A percentile compares a stretch with the other conserved stretches of the same genome.
Conservation (phyloP, 179 eudicot genomes). For the Sideroxylon spinosum region DNA sequence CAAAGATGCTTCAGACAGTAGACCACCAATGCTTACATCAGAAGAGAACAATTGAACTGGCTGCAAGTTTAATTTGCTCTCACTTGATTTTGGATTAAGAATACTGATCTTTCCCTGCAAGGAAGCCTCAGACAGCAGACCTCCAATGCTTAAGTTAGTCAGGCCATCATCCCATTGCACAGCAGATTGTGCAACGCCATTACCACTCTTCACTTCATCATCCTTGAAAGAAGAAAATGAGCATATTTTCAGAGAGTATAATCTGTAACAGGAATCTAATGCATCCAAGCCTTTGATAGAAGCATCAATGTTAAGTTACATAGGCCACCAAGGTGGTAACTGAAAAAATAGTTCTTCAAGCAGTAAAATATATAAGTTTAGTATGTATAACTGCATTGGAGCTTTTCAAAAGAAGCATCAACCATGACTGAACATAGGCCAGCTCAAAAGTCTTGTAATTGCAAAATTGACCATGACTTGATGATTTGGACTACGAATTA, state of each 20-base stretch:
- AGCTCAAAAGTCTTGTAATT: neutral
- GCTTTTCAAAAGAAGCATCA: neutral
- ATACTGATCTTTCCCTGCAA: conserved; percentile 21
- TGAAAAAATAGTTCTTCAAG: neutral
- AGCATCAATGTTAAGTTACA: neutral
- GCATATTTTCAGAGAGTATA: neutral
- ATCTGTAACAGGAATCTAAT: neutral
- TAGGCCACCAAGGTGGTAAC: neutral
- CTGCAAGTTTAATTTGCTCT: conserved; percentile 16
- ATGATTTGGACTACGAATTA: neutral
- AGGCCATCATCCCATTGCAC: conserved; percentile 57
- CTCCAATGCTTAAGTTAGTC: conserved; percentile 45
- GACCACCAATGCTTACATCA: conserved; percentile 49
- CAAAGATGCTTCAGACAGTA: conserved; percentile 52
- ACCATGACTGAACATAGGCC: neutral
- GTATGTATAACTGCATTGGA: neutral
- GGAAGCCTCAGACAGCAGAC: conserved; percentile 44
- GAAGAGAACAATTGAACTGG: conserved; percentile 27
- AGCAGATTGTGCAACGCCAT: conserved; percentile 25
- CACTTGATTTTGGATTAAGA: conserved; percentile 17
- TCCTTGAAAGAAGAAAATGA: conserved; percentile 29
- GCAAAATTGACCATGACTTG: neutral
- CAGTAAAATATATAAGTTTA: neutral
- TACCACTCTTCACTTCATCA: conserved; percentile 34
- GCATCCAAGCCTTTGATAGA: conserved; percentile 14